Conservation (phyloP, 1,284 basidiomycete genomes). For the Trichosporon ovoides region DNA sequence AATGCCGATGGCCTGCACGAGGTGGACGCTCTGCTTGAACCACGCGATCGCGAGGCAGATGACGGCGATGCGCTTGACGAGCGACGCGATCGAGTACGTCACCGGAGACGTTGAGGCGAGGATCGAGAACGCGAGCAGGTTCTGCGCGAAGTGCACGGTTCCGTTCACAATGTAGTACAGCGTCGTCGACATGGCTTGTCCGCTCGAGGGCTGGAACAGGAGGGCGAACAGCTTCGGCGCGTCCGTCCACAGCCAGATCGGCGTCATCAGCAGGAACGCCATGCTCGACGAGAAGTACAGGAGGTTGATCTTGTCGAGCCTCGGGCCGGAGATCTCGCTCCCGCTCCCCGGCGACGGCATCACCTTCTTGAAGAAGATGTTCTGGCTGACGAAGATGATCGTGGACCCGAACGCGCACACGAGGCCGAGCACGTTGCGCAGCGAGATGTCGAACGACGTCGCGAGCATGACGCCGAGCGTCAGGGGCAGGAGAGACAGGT, state of each 20-base stretch:
- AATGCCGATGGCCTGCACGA: conserved; percentile 81
- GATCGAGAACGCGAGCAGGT: conserved; percentile 94
- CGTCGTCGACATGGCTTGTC: conserved; percentile 17
- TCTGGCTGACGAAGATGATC: conserved; percentile 92
- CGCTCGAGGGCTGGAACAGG: conserved; percentile 23
- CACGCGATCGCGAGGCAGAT: conserved; percentile 96
- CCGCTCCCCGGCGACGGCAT: conserved; percentile 62
- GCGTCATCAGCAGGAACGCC: conserved; percentile 91
- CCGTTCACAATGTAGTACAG: conserved; percentile 88
- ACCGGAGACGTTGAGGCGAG: conserved; percentile 94
- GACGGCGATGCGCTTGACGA: conserved; percentile 96
- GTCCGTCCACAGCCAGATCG: conserved; percentile 85
- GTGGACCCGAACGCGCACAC: conserved; percentile 91
- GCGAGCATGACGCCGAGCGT: conserved; percentile 97
- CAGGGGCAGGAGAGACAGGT: conserved; percentile 87
- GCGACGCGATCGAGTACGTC: conserved; percentile 95
- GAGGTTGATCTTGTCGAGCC: conserved; percentile 95
- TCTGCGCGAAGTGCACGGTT: conserved; percentile 92
- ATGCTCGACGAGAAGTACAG: conserved; percentile 91
- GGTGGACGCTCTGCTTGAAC: conserved; percentile 85
- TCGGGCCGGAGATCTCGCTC: conserved; percentile 43
- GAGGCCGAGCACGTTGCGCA: conserved; percentile 74
- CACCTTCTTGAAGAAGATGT: conserved; percentile 99
- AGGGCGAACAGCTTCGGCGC: conserved; percentile 60
- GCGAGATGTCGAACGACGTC: conserved; percentile 84